Evolutionary conservation across 208 protist species (phyloP), one percentile per base, ranked within the genome.

Genomic region (Herpetomonas tarakana): DNA sequence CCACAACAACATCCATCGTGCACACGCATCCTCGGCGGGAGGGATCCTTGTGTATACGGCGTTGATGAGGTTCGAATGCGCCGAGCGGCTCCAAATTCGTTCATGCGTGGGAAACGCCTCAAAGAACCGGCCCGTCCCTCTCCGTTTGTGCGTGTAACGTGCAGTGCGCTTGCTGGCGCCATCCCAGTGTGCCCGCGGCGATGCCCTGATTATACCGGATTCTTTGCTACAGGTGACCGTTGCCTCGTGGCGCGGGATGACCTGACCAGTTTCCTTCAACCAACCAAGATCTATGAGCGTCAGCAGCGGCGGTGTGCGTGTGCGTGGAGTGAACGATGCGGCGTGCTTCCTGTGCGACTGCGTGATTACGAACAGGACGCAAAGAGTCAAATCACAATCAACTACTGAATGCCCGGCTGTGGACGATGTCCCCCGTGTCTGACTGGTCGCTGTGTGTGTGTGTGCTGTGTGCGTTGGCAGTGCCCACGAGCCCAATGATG

Each of bases 41-140:
- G n/a, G n/a, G n/a, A n/a, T n/a, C n/a, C n/a, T n/a, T n/a, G n/a
- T n/a, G n/a, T n/a, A n/a, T n/a, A n/a, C n/a, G n/a, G n/a, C n/a
- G n/a, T n/a, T n/a, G n/a, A n/a, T n/a, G n/a, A n/a, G 65, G 76
- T 77, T 83, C 50, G 68, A 80, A 80, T 83, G 72, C 76, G 68
- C 76, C 68, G 56, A 62, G n/a, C n/a, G n/a, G n/a, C n/a, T n/a
- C n/a, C n/a, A n/a, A n/a, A 55, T 83, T 63, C 58, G 68, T 51
- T 38, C 53, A 29, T 60, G 76, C 58, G 72, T 74, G 76, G 76
- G 76, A 82, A 82, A 82, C 76, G 76, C 76, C 41, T 50, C 71
- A 81, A 74, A 81, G 75, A 80, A 30, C 22, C 25, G 24, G 3
- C 6, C 51, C 21, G 27, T 21, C 26, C 9, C 50, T 54, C 16